Evolutionary conservation across 2,329 filamentous ascomycete species (phyloP), one percentile per base, ranked within the genome.

Genomic region (Colletotrichum spinosum): DNA sequence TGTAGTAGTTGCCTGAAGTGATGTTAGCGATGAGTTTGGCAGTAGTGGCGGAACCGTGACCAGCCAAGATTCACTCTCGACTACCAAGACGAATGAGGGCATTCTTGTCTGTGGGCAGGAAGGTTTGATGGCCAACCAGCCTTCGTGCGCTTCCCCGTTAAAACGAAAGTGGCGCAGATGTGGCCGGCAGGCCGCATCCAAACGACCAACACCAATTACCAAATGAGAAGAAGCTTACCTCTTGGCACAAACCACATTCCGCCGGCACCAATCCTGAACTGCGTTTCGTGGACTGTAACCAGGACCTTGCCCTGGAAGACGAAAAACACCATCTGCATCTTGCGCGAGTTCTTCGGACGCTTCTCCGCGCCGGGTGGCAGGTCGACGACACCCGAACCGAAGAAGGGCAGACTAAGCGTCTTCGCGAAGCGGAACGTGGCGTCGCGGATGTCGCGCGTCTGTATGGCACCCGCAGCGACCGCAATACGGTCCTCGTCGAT

Each of bases 261-360:
- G 45, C 95, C 94, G 71, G 92, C 93, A 42, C 90, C 89, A 69
- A 97, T 94, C 61, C 91, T 89, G 75, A 99, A 98, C 67, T 85
- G 82, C 33, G 86, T 91, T 69, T 92, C 87, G 69, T 91, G 88
- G 52, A 97, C 87, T 35, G 88, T 91, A 17, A 97, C 94, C 69
- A 89, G 84, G 17, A 97, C 93, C 69, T 91, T 89, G 25, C 96
- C 96, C 49, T 87, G 86, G 71, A 93, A 90, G 37, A 99, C 91
- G 72, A 97, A 97, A 77, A 98, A 98, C 1, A 92, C 90, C 91
- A 99, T 96, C 75, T 97, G 94, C 93, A 97, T 98, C 80, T 92
- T 94, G 68, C 95, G 87, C 41, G 92, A 92, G 78, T 97, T 98
- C 84, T 98, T 98, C 53, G 90, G 88, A 70, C 90, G 88, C 83